Evolutionary conservation across 345 rosid genomes (phyloP).

Genomic region (Iberis pinnata): DNA sequence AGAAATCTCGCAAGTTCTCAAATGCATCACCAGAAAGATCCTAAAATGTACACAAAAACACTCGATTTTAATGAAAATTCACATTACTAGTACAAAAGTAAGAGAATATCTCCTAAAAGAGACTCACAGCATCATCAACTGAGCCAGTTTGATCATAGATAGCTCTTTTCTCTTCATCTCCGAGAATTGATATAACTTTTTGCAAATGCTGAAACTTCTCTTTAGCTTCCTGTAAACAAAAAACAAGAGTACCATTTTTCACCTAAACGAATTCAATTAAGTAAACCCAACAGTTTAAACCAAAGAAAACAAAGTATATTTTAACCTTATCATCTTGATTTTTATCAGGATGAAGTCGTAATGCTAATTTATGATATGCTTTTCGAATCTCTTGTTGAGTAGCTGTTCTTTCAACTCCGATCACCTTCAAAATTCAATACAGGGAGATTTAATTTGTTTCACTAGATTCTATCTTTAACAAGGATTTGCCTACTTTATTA

Average conservation of each 20-base stretch:
- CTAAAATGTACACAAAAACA: constrained; percentile 28
- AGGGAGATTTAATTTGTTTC: too few relatives aligned
- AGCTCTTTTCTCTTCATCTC: constrained; percentile 78
- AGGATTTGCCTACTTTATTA: too few relatives aligned
- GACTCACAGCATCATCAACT: constrained; percentile 82
- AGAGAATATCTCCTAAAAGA: too few relatives aligned
- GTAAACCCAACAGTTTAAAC: neutral
- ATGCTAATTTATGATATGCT: constrained; percentile 77
- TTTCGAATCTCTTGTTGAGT: constrained; percentile 74
- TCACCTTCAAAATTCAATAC: constrained; percentile 45
- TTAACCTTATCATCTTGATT: constrained; percentile 84
- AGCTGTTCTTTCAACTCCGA: constrained; percentile 65
- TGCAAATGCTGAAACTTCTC: constrained; percentile 95
- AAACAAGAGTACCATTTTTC: neutral
- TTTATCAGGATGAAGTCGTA: constrained; percentile 89
- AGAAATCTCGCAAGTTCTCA: constrained; percentile 63
- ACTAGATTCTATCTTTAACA: too few relatives aligned
- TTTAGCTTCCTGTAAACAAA: constrained; percentile 63
- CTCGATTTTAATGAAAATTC: neutral
- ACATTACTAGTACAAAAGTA: too few relatives aligned
- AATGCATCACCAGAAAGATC: constrained; percentile 72
- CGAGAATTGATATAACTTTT: constrained; percentile 82
- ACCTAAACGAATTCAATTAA: too few relatives aligned
- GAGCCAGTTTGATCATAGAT: constrained; percentile 87
- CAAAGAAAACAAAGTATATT: too few relatives aligned